Conservation (phyloP, 495 filamentous ascomycete genomes). For the Penicillium coffeae region DNA sequence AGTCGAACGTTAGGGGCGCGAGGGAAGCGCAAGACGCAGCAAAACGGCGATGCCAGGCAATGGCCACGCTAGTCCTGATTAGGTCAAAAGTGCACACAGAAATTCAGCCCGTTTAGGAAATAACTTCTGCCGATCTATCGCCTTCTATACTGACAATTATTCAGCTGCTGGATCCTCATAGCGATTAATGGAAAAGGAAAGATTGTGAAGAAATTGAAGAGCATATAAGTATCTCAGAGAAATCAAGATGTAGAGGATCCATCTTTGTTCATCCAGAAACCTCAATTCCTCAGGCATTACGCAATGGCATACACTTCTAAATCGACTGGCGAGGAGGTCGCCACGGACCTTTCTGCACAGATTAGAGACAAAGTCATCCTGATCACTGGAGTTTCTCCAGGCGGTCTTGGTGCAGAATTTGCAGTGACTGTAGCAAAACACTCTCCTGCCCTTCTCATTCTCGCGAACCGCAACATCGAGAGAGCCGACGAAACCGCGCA, state of each 20-base stretch:
- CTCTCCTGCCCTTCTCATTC: constrained; percentile 47
- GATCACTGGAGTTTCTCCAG: constrained; percentile 46
- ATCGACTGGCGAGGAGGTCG: not conserved
- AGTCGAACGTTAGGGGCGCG: too few species aligned
- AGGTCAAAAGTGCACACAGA: not conserved
- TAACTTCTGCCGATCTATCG: not conserved
- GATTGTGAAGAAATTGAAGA: too few species aligned
- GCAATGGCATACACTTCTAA: not conserved
- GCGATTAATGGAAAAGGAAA: too few species aligned
- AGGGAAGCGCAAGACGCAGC: not conserved
- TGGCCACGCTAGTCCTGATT: not conserved
- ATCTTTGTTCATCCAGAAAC: too few species aligned
- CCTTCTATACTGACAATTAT: not conserved
- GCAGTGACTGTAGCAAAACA: constrained; percentile 46
- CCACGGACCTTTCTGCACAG: not conserved
- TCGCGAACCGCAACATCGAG: constrained; percentile 44
- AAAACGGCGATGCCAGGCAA: not conserved
- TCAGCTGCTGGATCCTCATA: too few species aligned
- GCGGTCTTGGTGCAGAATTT: constrained; percentile 44
- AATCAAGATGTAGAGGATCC: too few species aligned
- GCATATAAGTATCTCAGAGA: too few species aligned
- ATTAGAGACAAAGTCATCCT: constrained; percentile 23
- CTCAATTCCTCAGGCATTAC: too few species aligned
- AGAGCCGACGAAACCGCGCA: not conserved
- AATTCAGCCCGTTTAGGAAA: not conserved